A percentile compares a stretch with the other conserved stretches of the same genome.
Conservation (phyloP, 176 grass and related monocot species). For the Miscanthus lutarioriparius region DNA sequence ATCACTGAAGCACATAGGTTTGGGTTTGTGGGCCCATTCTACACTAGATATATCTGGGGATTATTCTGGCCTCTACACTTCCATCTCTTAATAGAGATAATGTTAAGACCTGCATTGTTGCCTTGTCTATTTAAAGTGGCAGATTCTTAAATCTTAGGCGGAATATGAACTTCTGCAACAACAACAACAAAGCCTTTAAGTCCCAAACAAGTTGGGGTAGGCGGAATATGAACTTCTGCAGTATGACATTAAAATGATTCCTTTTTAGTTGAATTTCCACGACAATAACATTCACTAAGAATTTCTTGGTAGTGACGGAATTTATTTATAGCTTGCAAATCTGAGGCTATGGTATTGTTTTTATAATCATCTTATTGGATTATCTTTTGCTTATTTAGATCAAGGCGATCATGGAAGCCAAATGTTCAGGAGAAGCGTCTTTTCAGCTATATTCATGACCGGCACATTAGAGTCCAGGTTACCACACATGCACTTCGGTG, state of each 20-base stretch:
- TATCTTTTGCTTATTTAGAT: constrained; percentile 51
- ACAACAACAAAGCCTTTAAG: too few species aligned
- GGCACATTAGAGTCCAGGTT: constrained; percentile 83
- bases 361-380: neutral
- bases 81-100: neutral
- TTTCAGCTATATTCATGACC: constrained; percentile 93
- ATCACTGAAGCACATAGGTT: neutral
- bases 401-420: constrained; percentile 89
- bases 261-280: neutral
- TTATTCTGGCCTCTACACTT: constrained; percentile 11
- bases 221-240: too few species aligned
- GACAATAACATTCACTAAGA: neutral
- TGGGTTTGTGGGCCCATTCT: neutral
- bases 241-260: neutral
- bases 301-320: neutral
- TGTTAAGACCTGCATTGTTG: neutral
- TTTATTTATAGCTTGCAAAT: neutral
- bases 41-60: neutral
- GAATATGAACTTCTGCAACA: neutral
- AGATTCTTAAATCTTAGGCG: constrained; percentile 1
- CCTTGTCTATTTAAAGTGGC: neutral
- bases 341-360: neutral
- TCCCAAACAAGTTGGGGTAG: too few species aligned
- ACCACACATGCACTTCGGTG: constrained; percentile 89
- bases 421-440: constrained; percentile 97